A percentile compares a stretch with the other conserved stretches of the same genome.
Conservation (phyloP, 371 early-diverging fungal species). For the Capillidium rhysosporum region DNA sequence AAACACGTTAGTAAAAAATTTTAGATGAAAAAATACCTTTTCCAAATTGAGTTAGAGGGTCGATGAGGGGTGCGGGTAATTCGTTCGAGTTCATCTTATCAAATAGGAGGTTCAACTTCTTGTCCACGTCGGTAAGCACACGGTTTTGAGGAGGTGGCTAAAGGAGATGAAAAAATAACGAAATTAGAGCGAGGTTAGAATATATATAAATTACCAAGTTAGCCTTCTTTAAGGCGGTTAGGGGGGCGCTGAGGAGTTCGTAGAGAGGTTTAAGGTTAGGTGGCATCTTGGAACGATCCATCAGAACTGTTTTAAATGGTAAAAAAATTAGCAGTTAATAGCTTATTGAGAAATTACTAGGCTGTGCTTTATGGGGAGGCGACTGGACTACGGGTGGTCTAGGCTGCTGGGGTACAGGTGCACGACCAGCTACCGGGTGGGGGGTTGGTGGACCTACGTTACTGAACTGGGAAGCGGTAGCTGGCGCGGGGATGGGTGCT, state of each 20-base stretch:
- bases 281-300: slow-evolving; percentile 65
- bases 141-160: slow-evolving; percentile 38
- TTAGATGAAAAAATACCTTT: slow-evolving; percentile 20
- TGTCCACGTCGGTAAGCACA: slow-evolving; percentile 52
- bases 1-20: background rate
- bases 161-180: background rate
- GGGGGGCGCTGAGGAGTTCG: slow-evolving; percentile 18
- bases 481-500: slow-evolving; percentile 2
- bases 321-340: background rate
- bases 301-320: slow-evolving; percentile 27
- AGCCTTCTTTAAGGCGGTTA: slow-evolving; percentile 24
- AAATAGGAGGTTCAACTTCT: slow-evolving; percentile 39
- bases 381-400: slow-evolving; percentile 11
- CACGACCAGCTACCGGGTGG: background rate
- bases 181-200: background rate
- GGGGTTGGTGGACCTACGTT: background rate
- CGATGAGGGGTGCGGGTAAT: slow-evolving; percentile 27
- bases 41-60: slow-evolving; percentile 26
- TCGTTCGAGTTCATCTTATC: slow-evolving; percentile 56
- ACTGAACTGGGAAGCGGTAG: background rate
- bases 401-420: no score
- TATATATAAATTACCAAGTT: slow-evolving; percentile 20
- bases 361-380: slow-evolving; percentile 12
- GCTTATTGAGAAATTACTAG: slow-evolving; percentile 8
- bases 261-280: slow-evolving; percentile 36